Conservation (phyloP, 768 basidiomycete genomes). For the Serendipita sp. region DNA sequence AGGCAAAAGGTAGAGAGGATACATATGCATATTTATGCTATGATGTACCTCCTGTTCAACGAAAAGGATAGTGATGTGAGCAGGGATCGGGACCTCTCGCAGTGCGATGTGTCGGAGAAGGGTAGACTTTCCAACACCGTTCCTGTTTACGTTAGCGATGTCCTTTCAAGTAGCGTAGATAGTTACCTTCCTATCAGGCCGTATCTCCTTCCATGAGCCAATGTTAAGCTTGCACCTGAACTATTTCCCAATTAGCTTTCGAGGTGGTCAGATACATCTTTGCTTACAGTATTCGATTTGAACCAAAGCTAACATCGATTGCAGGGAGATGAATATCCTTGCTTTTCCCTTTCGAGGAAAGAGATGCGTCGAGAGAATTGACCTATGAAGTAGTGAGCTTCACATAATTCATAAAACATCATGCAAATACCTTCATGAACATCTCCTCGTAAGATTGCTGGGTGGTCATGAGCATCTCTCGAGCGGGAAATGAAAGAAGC, state of each 20-base stretch:
- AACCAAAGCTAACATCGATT: conserved; percentile 93
- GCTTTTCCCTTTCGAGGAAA: conserved; percentile 78
- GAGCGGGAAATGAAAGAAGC: conserved; percentile 10
- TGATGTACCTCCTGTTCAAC: conserved; percentile 83
- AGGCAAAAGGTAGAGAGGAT: neutral
- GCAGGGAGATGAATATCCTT: conserved; percentile 91
- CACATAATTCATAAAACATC: neutral
- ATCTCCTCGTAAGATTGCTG: conserved; percentile 97
- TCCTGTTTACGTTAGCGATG: neutral
- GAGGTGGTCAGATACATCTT: conserved; percentile 8
- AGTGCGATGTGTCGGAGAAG: conserved; percentile 86
- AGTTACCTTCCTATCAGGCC: conserved; percentile 75
- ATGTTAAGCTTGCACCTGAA: conserved; percentile 70
- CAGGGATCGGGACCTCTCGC: conserved; percentile 84
- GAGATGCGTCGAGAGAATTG: conserved; percentile 77
- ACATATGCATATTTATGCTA: conserved; percentile 8
- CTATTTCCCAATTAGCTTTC: conserved; percentile 23
- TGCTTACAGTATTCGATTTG: conserved; percentile 76
- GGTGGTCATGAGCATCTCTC: neutral
- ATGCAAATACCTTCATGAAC: conserved; percentile 71
- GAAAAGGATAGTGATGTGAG: conserved; percentile 92
- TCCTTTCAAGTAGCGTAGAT: neutral
- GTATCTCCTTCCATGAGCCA: conserved; percentile 80
- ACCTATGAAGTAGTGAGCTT: conserved; percentile 30
- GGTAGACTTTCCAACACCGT: conserved; percentile 93